Evolutionary conservation across 2,329 filamentous ascomycete species (phyloP).

Genomic region (Volutella citrinella): DNA sequence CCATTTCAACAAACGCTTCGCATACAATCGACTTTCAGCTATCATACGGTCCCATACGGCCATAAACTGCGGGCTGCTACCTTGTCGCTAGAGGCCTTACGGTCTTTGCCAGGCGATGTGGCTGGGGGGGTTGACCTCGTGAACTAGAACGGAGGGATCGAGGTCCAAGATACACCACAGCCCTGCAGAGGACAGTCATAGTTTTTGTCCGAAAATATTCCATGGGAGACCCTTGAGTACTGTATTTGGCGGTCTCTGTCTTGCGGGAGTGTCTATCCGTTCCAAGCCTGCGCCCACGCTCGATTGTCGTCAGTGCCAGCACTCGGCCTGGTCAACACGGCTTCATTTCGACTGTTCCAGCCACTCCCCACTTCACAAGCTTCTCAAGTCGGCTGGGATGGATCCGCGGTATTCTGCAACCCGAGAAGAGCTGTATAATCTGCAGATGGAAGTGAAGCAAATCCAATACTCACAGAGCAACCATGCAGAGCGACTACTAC

Average conservation of each 20-base stretch:
- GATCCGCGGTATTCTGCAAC: conserved; percentile 59
- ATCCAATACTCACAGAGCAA: conserved; percentile 61
- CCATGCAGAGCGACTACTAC: conserved; percentile 59
- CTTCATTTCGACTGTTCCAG: conserved; percentile 2
- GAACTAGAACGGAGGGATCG: conserved; percentile 34
- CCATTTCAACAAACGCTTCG: too few species aligned
- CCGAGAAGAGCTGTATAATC: conserved; percentile 64
- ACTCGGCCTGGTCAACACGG: neutral
- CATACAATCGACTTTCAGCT: too few species aligned
- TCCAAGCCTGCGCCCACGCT: too few species aligned
- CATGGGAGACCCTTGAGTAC: conserved; percentile 12
- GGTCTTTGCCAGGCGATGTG: conserved; percentile 41
- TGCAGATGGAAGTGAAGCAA: conserved; percentile 70
- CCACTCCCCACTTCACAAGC: too few species aligned
- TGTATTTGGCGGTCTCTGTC: too few species aligned
- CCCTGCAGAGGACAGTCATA: conserved; percentile 6
- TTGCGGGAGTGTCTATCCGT: conserved; percentile 7
- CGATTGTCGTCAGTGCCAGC: too few species aligned
- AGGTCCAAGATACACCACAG: conserved; percentile 25
- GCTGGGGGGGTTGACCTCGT: conserved; percentile 40
- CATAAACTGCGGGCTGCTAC: too few species aligned
- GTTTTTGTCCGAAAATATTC: too few species aligned
- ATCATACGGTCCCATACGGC: too few species aligned
- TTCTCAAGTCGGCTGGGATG: conserved; percentile 57
- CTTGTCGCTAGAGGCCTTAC: conserved; percentile 17